A percentile compares a stretch with the other conserved stretches of the same genome.
Evolutionary conservation across 805 yeast species (phyloP).

Genomic region (Saccharomyces paradoxus): DNA sequence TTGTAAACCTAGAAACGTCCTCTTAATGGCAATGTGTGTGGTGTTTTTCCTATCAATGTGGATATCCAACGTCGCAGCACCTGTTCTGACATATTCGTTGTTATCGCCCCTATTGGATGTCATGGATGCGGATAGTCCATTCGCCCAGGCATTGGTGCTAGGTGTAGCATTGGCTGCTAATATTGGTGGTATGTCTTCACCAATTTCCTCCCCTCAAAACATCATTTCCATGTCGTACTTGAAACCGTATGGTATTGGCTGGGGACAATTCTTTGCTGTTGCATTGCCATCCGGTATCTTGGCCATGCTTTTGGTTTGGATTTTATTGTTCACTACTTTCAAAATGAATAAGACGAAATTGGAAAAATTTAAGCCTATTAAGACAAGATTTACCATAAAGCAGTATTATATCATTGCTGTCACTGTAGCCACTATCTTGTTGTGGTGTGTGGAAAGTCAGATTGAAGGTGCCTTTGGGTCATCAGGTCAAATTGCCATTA

Average conservation of each 20-base stretch:
- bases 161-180: constrained; percentile 88
- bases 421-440: constrained; percentile 56
- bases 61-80: constrained; percentile 93
- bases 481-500: constrained; percentile 79
- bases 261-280: constrained; percentile 88
- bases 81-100: constrained; percentile 78
- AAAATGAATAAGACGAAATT: constrained; percentile 39
- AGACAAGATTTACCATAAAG: constrained; percentile 52
- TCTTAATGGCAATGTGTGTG: constrained; percentile 71
- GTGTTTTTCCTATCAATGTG: constrained; percentile 83
- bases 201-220: constrained; percentile 90
- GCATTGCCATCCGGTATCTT: constrained; percentile 69
- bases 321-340: constrained; percentile 49
- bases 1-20: constrained; percentile 68
- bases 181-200: constrained; percentile 91
- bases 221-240: constrained; percentile 76
- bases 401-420: constrained; percentile 68
- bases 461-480: constrained; percentile 69
- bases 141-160: constrained; percentile 70
- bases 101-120: constrained; percentile 77
- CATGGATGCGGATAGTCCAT: constrained; percentile 61
- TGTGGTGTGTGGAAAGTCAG: constrained; percentile 81
- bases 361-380: constrained; percentile 38
- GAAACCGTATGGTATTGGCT: constrained; percentile 52
- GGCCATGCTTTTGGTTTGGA: constrained; percentile 58